Evolutionary conservation across 495 filamentous ascomycete genomes (phyloP).

Genomic region (Neurospora tetrasperma): DNA sequence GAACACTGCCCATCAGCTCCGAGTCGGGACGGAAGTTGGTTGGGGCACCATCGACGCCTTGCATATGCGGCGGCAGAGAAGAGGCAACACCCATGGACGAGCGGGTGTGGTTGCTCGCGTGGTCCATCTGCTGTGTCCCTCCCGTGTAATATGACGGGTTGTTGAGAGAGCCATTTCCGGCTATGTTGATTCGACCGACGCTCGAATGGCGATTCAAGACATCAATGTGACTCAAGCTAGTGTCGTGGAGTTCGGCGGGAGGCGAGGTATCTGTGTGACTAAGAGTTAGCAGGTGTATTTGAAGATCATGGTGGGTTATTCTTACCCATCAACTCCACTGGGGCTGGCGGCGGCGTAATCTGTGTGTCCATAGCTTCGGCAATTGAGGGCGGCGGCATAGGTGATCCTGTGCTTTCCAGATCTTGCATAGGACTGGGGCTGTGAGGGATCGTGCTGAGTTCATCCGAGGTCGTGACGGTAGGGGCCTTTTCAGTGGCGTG

Average conservation of each 20-base stretch:
- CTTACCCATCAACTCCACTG: constrained; percentile 37
- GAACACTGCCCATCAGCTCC: constrained; percentile 15
- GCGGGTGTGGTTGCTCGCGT: constrained; percentile 13
- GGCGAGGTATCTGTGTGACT: constrained; percentile 20
- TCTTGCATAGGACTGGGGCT: constrained; percentile 8
- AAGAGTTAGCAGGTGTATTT: constrained; percentile 3
- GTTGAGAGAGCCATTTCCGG: constrained; percentile 6
- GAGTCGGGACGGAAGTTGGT: constrained; percentile 22
- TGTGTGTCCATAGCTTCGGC: constrained; percentile 31
- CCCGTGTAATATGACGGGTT: constrained; percentile 10
- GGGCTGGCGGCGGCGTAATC: constrained; percentile 9
- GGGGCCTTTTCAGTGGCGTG: constrained; percentile 29
- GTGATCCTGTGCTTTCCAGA: constrained; percentile 14
- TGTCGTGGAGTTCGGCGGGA: constrained; percentile 27
- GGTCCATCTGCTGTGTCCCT: constrained; percentile 17
- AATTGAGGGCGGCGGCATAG: constrained; percentile 11
- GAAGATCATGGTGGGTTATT: not conserved
- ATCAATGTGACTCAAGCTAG: constrained; percentile 14
- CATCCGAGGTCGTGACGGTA: constrained; percentile 37
- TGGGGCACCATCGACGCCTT: not conserved
- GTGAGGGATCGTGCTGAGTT: constrained; percentile 22
- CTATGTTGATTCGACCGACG: constrained; percentile 7
- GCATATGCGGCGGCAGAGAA: not conserved
- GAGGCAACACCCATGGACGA: constrained; percentile 1
- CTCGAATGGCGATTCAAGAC: constrained; percentile 21